Evolutionary conservation across 768 basidiomycete genomes (phyloP), one percentile per base, ranked within the genome.

Genomic region (Suillus lakei): DNA sequence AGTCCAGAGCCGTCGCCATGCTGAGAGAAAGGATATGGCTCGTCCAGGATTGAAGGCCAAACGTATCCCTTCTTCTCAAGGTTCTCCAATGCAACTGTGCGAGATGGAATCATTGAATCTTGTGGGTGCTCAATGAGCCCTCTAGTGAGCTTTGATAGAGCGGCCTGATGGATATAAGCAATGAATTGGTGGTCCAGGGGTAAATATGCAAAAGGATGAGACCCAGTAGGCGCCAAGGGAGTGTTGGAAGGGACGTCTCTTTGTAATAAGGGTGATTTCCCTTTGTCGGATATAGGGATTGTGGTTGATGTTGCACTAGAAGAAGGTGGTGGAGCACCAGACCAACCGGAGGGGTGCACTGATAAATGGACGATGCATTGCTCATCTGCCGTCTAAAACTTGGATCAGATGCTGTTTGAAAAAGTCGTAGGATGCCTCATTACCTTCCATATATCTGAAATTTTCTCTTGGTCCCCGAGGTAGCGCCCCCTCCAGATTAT

Each of bases 281-380:
- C 65, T 56, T 38, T 44, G 48, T 28, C 39, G 6, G 64, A 43
- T 38, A 64, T 41, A 60, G 61, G 43, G 53, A 54, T 62, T 32
- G 66, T 41, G 21, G 66, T 38, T 18, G 69, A 58, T 46, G 72
- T 50, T 18, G 71, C 38, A 60, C 73, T 62, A 1, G 75, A 68
- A 36, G 73, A 67, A 44, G 74, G 76, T 15, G 86, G 89, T 32
- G 90, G 89, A 15, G 76, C 67, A 28, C 82, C 77, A 46, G 83
- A 81, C 92, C 92, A 94, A 61, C 89, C 89, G 32, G 89, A 90
- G 28, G 91, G 89, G 72, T 90, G 88, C n/a, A 94, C 91, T 16
- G 91, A 88, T 26, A 94, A 81, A 76, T 93, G 92, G 50, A 93
- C 80, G 63, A 88, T 81, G 50, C 84, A 85, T 30, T 85, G 82